A percentile compares a stretch with the other conserved stretches of the same genome.
These are phyloP conservation scores for Marchantia paleacea DNA, from an alignment of 225 moss, liverwort and hornwort genomes.

Conservation along the genomic window DNA sequence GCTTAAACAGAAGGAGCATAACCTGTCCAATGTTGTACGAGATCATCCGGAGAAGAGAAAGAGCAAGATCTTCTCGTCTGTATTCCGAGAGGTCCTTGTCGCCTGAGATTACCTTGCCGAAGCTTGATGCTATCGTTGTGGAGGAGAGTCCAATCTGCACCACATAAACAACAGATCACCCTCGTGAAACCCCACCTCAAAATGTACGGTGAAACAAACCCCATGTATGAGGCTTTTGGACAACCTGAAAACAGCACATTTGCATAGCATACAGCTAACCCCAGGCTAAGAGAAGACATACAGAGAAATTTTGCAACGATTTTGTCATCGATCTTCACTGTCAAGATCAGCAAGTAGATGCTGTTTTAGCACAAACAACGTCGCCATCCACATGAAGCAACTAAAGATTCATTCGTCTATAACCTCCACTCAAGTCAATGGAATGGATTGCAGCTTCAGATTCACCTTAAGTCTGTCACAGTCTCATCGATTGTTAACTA, in stretches of 20 bases:
- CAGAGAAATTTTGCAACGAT: too few species aligned
- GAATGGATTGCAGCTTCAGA: too few species aligned
- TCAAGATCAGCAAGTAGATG: too few species aligned
- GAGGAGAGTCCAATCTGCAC: constrained; percentile 75
- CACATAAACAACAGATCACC: background rate
- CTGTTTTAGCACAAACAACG: too few species aligned
- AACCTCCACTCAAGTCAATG: too few species aligned
- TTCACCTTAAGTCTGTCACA: too few species aligned
- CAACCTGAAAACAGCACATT: background rate
- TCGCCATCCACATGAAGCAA: too few species aligned
- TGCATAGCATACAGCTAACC: background rate
- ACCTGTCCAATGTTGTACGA: constrained; percentile 92
- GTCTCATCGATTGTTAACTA: too few species aligned
- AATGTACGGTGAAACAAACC: too few species aligned
- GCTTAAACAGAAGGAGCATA: background rate
- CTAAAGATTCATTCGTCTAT: too few species aligned
- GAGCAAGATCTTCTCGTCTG: constrained; percentile 76
- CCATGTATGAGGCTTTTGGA: background rate
- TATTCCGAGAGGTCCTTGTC: constrained; percentile 81
- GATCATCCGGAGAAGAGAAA: constrained; percentile 89
- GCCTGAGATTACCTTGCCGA: constrained; percentile 81
- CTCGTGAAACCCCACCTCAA: too few species aligned
- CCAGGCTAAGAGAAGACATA: background rate
- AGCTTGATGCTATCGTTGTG: constrained; percentile 90
- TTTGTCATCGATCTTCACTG: too few species aligned